Conservation (phyloP, 805 yeast species). For the Grigorovia humatica region DNA sequence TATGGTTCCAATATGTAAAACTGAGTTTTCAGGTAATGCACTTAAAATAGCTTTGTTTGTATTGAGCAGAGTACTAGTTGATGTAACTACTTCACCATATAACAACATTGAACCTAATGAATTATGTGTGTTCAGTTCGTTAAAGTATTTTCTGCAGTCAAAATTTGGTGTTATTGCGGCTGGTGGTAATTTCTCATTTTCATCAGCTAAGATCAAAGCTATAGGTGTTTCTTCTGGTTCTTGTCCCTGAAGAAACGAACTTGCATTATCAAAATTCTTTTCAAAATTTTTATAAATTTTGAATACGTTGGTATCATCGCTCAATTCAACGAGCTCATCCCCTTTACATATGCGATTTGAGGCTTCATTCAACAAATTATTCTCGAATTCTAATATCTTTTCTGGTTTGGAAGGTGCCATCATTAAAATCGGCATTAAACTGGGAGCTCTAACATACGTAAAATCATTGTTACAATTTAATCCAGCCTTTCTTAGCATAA, state of each 20-base stretch:
- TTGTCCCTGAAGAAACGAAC: constrained; percentile 18
- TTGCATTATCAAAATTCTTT: constrained; percentile 8
- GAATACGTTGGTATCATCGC: constrained; percentile 24
- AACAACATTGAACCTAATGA: constrained; percentile 53
- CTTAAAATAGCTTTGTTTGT: constrained; percentile 51
- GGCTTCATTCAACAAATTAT: constrained; percentile 5
- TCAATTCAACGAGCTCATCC: constrained; percentile 34
- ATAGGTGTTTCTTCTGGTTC: constrained; percentile 51
- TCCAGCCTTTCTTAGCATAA: constrained; percentile 50
- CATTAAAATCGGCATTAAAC: constrained; percentile 56
- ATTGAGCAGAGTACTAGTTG: constrained; percentile 74
- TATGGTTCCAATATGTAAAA: constrained; percentile 50
- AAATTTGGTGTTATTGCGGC: constrained; percentile 59
- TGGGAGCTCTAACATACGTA: constrained; percentile 43
- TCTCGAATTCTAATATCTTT: constrained; percentile 9
- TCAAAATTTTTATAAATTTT: constrained; percentile 16
- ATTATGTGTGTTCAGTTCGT: constrained; percentile 22
- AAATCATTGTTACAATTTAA: constrained; percentile 51
- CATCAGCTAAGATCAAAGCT: constrained; percentile 36
- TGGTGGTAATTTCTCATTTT: constrained; percentile 39
- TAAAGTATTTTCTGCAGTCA: constrained; percentile 48
- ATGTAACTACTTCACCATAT: constrained; percentile 84
- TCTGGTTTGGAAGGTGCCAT: constrained; percentile 8
- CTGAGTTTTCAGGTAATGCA: constrained; percentile 31
- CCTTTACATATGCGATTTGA: constrained; percentile 28